These are phyloP conservation scores for Tricholomella constricta DNA, from an alignment of 768 basidiomycete genomes.

Conservation along the genomic window DNA sequence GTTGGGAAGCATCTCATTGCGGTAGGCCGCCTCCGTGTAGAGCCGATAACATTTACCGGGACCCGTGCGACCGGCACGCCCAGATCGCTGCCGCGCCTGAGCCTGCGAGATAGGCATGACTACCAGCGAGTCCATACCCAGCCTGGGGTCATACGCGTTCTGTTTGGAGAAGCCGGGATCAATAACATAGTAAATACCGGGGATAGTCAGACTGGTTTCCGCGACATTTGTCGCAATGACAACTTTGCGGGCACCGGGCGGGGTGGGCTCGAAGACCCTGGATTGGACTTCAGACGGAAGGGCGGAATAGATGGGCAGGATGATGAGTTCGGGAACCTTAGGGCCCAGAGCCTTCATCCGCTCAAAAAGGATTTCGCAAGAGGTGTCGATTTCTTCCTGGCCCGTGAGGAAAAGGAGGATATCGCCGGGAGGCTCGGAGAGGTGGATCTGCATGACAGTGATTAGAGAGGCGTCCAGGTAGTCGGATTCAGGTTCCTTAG, in stretches of 20 bases:
- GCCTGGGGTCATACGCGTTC: slow-evolving; percentile 94
- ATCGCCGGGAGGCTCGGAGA: slow-evolving; percentile 97
- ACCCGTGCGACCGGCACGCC: slow-evolving; percentile 96
- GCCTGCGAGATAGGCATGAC: slow-evolving; percentile 99
- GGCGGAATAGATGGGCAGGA: slow-evolving; percentile 97
- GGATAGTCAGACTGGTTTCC: slow-evolving; percentile 97
- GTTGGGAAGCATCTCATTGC: slow-evolving; percentile 98
- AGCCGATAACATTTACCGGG: slow-evolving; percentile 98
- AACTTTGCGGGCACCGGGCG: slow-evolving; percentile 97
- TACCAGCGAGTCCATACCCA: slow-evolving; percentile 98
- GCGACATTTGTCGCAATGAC: slow-evolving; percentile 99
- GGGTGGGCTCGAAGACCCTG: slow-evolving; percentile 95
- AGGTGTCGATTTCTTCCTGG: slow-evolving; percentile 97
- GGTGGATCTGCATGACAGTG: slow-evolving; percentile 98
- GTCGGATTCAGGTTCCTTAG: slow-evolving; percentile 96
- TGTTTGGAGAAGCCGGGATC: slow-evolving; percentile 99
- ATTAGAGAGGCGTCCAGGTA: slow-evolving; percentile 98
- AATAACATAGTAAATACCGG: slow-evolving; percentile 98
- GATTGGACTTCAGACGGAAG: slow-evolving; percentile 98
- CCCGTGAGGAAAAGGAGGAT: slow-evolving; percentile 96
- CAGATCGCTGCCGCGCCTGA: slow-evolving; percentile 92
- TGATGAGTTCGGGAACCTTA: slow-evolving; percentile 97
- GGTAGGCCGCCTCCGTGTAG: slow-evolving; percentile 97
- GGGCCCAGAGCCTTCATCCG: slow-evolving; percentile 98
- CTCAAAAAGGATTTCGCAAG: slow-evolving; percentile 96